Evolutionary conservation across 164 flowering plant species (phyloP), one percentile per base, ranked within the genome.

Genomic region (Warburgia ugandensis): DNA sequence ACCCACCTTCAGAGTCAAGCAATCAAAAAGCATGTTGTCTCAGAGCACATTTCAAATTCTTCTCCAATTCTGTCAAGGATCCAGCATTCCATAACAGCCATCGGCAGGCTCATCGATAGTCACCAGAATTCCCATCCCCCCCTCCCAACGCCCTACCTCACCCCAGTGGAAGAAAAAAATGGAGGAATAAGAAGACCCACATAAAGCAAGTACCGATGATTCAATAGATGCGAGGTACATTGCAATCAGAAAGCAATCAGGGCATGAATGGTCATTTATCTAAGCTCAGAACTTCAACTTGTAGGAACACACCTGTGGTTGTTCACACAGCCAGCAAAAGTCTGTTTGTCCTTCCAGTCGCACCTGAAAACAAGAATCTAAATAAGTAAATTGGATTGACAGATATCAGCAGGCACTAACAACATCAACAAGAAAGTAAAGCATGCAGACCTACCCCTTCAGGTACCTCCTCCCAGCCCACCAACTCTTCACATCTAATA

Each of bases 291-390:
- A 46, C 19, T 38, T 60, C 25, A 8, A 41, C 9, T n/a, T 38
- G 29, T 25, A 10, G 22, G 13, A 21, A 11, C 9, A 35, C 29
- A 90, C 95, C 92, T 87, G 77, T 26, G 98, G 96, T 40, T 73
- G 56, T 55, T 85, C 96, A 64, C 96, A 91, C 5, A 87, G 83
- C 95, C 98, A 91, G 63, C 95, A 85, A 62, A 71, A 81, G 36
- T 82, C 76, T 32, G 94, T 85, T 67, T 69, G 82, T 5, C 77
- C 98, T 73, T 91, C 96, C 44, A 85, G 57, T 65, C 98, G 78
- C 56, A 79, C 94, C 95, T 84, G 67, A 17, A 54, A 48, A 28
- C 27, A 58, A 30, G 21, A 27, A 25, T 3, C 13, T 17, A 35
- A 60, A 29, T 31, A 5, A 52, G 20, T 40, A 23, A 27, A 21